A percentile compares a stretch with the other conserved stretches of the same genome.
These are phyloP conservation scores for Aspergillus egyptiacus DNA, from an alignment of 495 filamentous ascomycete species.

Conservation along the genomic window DNA sequence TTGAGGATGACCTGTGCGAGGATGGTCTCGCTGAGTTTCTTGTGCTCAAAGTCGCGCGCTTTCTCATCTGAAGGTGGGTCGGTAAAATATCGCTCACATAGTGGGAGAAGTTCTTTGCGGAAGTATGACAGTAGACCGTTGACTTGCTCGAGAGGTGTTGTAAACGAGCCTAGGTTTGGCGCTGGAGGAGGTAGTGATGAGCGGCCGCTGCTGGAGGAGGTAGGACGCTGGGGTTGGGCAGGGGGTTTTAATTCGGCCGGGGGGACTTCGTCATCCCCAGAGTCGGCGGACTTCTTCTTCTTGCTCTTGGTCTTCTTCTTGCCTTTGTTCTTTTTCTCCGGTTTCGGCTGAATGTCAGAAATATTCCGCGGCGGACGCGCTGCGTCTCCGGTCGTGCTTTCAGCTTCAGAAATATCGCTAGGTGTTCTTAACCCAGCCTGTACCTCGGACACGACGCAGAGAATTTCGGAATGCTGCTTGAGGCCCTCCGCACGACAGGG, in stretches of 20 bases:
- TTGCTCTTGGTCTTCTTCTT: conserved; percentile 15
- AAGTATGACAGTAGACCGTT: conserved; percentile 62
- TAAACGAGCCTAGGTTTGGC: conserved; percentile 33
- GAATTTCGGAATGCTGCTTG: conserved; percentile 73
- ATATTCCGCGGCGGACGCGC: conserved; percentile 15
- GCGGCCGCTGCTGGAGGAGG: conserved; percentile 13
- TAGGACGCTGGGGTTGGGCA: conserved; percentile 10
- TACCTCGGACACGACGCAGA: conserved; percentile 54
- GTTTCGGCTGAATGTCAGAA: neutral
- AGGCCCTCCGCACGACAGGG: conserved; percentile 68
- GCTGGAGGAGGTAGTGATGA: conserved; percentile 25
- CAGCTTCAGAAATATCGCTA: conserved; percentile 41
- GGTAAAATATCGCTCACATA: conserved; percentile 57
- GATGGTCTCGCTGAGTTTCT: conserved; percentile 75
- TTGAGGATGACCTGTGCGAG: conserved; percentile 79
- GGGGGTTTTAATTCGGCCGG: conserved; percentile 11
- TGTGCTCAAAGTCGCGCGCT: conserved; percentile 69
- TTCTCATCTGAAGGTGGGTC: conserved; percentile 64
- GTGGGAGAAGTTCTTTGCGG: conserved; percentile 57
- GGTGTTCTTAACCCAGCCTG: conserved; percentile 43
- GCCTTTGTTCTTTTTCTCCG: conserved; percentile 32
- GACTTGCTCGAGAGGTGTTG: conserved; percentile 62
- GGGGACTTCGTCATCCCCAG: conserved; percentile 7
- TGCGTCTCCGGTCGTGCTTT: conserved; percentile 18
- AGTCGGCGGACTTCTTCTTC: conserved; percentile 19